Evolutionary conservation across 495 filamentous ascomycete species (phyloP), one percentile per base, ranked within the genome.

Genomic region (Corynascus novoguineensis): DNA sequence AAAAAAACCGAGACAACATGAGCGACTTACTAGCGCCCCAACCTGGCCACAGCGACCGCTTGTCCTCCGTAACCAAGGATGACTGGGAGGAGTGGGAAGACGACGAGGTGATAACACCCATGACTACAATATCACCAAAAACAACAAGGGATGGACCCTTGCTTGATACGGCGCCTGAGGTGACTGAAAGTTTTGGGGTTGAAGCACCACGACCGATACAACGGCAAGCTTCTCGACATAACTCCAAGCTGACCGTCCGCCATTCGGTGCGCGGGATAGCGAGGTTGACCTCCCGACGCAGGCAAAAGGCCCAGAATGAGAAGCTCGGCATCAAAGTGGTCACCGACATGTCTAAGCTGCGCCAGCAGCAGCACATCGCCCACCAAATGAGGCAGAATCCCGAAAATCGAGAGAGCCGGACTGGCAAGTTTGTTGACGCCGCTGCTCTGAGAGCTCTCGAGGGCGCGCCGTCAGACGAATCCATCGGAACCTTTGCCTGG

Each of bases 291-390:
- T 81, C 78, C 5, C 74, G 67, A 34, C 68, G 68, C 9, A 69
- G 78, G 48, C 78, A 82, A 66, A 78, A 75, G 57, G 77, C 73
- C 3, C 81, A 81, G 57, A 85, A 80, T 55, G 76, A 73, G 19
- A 74, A 72, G 62, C 81, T 80, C 11, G 86, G 85, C 4, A 76
- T 90, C 65, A 88, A 80, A 60, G 61, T 91, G 5, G 78, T 87
- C 9, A 89, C 87, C 10, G 76, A 79, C 57, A 78, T 79, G 74
- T 62, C 74, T 17, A 63, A 60, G 41, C 69, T 78, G 35, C 70
- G 64, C n/a, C 62, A 67, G 19, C 62, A 64, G 41, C 58, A 62
- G 19, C 66, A 67, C 28, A 51, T 58, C 25, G 63, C 64, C 47
- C 59, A 64, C 17, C 68, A 57, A 38, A 54, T 63, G 55, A 60